phyloP scores from a whole-genome alignment of 768 basidiomycete species.

The Sarcomyxa edulis region DNA sequence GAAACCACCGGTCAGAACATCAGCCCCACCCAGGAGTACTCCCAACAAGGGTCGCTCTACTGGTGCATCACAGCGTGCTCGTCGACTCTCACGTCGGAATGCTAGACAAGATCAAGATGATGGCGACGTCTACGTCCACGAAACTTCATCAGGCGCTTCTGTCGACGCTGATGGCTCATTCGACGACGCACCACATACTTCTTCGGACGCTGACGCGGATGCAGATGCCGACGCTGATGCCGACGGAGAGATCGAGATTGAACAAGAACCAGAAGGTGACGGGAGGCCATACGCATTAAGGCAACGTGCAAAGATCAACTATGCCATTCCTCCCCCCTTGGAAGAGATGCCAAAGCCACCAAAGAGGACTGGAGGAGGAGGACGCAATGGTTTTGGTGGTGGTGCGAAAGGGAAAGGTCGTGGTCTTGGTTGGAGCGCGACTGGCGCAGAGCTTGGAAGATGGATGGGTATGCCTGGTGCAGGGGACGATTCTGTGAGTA shows the following conservation, averaged over 20 bases:
- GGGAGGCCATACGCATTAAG: constrained; percentile 63
- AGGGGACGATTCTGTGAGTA: constrained; percentile 65
- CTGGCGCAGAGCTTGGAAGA: constrained; percentile 68
- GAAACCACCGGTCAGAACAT: constrained; percentile 15
- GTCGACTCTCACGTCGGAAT: constrained; percentile 22
- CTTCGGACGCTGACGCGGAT: constrained; percentile 38
- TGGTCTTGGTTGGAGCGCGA: constrained; percentile 73
- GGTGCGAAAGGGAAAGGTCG: constrained; percentile 26
- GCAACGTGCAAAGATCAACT: constrained; percentile 67
- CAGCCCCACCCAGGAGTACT: constrained; percentile 13
- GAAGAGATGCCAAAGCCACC: constrained; percentile 59
- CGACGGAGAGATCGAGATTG: constrained; percentile 38
- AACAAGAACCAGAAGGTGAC: constrained; percentile 43
- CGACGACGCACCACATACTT: constrained; percentile 47
- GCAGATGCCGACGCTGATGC: constrained; percentile 26
- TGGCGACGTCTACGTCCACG: constrained; percentile 45
- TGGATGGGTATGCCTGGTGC: constrained; percentile 71
- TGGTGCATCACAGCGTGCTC: constrained; percentile 20
- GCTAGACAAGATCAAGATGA: constrained; percentile 27
- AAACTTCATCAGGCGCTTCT: constrained; percentile 42
- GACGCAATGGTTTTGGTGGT: constrained; percentile 23
- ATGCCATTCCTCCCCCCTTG: constrained; percentile 76
- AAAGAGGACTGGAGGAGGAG: constrained; percentile 27
- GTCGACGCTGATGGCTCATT: constrained; percentile 54
- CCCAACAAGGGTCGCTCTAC: constrained; percentile 10